phyloP scores from a whole-genome alignment of 352 stramenopile species.

The Globisporangium okanoganense region DNA sequence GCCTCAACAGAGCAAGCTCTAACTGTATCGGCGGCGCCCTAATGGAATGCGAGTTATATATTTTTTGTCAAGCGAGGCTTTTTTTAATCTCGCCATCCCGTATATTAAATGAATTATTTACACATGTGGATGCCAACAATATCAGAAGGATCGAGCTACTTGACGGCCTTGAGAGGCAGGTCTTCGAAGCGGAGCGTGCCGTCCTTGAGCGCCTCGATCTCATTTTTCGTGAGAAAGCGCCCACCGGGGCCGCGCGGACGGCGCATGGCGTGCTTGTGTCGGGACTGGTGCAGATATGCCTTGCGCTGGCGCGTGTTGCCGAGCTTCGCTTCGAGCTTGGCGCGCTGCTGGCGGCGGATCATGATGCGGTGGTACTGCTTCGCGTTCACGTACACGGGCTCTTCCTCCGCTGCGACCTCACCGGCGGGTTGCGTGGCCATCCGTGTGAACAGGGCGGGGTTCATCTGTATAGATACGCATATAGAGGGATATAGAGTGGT shows the following conservation, averaged over 20 bases:
- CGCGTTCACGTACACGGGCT: conserved; percentile 88
- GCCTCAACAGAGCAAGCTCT: conserved; percentile 9
- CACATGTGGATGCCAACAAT: neutral
- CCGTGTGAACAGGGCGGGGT: neutral
- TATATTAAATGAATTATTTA: neutral
- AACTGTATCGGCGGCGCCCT: neutral
- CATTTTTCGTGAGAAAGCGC: conserved; percentile 78
- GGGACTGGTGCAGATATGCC: conserved; percentile 84
- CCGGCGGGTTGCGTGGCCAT: neutral
- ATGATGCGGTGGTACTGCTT: conserved; percentile 91
- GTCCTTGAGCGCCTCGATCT: conserved; percentile 73
- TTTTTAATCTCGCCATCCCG: neutral
- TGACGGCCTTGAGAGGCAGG: conserved; percentile 34
- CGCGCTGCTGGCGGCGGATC: conserved; percentile 81
- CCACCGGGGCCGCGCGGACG: conserved; percentile 77
- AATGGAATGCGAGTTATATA: conserved; percentile 2
- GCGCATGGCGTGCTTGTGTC: conserved; percentile 86
- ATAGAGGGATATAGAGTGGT: neutral
- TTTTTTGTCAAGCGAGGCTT: neutral
- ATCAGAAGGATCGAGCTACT: too few species aligned
- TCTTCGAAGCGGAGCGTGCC: conserved; percentile 66
- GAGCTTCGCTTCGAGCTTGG: conserved; percentile 85
- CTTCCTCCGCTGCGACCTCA: conserved; percentile 42
- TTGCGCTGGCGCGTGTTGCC: conserved; percentile 75
- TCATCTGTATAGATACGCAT: neutral